A percentile compares a stretch with the other conserved stretches of the same genome.
Evolutionary conservation across 768 basidiomycete genomes (phyloP).

Genomic region (Rhodotorula diobovata): DNA sequence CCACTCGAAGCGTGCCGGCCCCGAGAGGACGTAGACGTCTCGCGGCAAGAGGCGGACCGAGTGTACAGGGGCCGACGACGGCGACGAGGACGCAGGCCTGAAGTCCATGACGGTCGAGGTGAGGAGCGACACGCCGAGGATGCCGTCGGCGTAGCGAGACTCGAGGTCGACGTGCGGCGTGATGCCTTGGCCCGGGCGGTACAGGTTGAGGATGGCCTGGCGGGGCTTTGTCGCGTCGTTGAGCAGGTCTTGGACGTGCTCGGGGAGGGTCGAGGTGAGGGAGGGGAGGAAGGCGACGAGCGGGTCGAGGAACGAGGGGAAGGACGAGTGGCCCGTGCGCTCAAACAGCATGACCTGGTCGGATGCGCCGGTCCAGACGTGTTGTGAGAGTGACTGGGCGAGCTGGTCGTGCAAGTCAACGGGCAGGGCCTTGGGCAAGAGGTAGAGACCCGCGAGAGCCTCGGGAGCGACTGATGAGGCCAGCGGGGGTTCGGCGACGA

Average conservation of each 20-base stretch:
- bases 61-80: conserved; percentile 15
- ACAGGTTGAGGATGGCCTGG: conserved; percentile 86
- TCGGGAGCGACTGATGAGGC: conserved; percentile 9
- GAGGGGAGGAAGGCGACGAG: conserved; percentile 17
- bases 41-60: conserved; percentile 70
- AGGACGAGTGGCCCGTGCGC: not conserved
- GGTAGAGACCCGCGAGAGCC: conserved; percentile 28
- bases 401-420: conserved; percentile 12
- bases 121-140: conserved; percentile 77
- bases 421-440: conserved; percentile 10
- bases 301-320: conserved; percentile 12
- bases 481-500: too few species aligned
- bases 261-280: conserved; percentile 10
- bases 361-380: conserved; percentile 6
- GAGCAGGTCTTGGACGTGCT: conserved; percentile 26
- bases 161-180: conserved; percentile 79
- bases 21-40: conserved; percentile 70
- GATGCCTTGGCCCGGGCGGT: conserved; percentile 84
- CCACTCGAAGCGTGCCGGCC: conserved; percentile 79
- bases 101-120: conserved; percentile 80
- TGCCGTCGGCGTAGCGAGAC: conserved; percentile 77
- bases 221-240: conserved; percentile 53
- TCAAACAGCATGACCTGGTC: conserved; percentile 40
- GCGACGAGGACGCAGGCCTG: conserved; percentile 39
- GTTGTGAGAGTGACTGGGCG: not conserved